Evolutionary conservation across 768 basidiomycete genomes (phyloP).

Genomic region (Crepidotus variabilis): DNA sequence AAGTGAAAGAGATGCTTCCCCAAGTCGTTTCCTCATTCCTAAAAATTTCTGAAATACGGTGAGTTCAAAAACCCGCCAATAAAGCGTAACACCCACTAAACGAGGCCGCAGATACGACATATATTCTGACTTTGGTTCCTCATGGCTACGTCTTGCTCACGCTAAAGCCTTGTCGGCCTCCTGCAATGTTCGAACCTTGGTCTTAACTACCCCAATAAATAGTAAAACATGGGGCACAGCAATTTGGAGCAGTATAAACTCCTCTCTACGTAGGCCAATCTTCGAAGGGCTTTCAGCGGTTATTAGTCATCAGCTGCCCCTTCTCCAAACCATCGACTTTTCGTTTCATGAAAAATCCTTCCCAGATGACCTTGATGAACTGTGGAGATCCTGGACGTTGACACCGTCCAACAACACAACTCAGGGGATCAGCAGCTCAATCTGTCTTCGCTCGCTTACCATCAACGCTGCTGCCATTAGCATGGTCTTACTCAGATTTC

Average conservation of each 20-base stretch:
- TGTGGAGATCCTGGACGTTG: not conserved
- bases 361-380: not conserved
- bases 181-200: not conserved
- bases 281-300: not conserved
- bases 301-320: not conserved
- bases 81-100: not conserved
- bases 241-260: not conserved
- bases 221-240: too few relatives aligned
- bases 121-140: not conserved
- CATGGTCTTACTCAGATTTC: not conserved
- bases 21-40: not conserved
- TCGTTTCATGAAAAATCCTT: not conserved
- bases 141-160: not conserved
- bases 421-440: not conserved
- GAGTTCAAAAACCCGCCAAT: not conserved
- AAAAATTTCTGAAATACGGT: not conserved
- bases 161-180: not conserved
- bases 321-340: not conserved
- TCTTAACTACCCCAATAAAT: not conserved
- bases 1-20: too few relatives aligned
- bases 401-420: not conserved
- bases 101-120: not conserved
- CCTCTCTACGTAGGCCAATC: not conserved
- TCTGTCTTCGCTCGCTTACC: not conserved
- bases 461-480: not conserved